phyloP scores from a whole-genome alignment of 2,329 filamentous ascomycete species.

The Penicillium sp. region DNA sequence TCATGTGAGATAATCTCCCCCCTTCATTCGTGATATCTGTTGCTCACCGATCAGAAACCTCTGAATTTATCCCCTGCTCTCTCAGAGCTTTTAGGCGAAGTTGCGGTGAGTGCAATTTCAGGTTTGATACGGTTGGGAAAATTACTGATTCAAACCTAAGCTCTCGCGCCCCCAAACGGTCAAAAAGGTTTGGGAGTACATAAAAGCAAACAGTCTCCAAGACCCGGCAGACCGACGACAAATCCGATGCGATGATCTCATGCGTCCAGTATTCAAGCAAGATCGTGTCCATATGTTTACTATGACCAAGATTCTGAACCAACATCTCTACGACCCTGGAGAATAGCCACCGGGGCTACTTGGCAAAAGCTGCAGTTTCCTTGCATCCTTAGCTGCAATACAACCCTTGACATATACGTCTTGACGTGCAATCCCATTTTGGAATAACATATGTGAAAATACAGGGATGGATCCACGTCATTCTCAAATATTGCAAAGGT shows the following conservation, averaged over 20 bases:
- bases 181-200: slow-evolving; percentile 94
- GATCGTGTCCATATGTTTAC: slow-evolving; percentile 96
- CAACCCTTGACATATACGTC: background rate
- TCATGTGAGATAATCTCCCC: slow-evolving; percentile 55
- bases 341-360: slow-evolving; percentile 47
- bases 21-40: background rate
- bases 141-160: slow-evolving; percentile 39
- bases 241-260: slow-evolving; percentile 84
- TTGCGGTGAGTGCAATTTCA: slow-evolving; percentile 32
- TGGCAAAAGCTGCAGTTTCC: background rate
- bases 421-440: background rate
- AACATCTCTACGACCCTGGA: slow-evolving; percentile 81
- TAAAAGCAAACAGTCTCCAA: slow-evolving; percentile 82
- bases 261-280: slow-evolving; percentile 89
- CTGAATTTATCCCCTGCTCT: slow-evolving; percentile 44
- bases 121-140: background rate
- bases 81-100: slow-evolving; percentile 42
- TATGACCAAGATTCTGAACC: slow-evolving; percentile 94
- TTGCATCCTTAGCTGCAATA: background rate
- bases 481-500: background rate
- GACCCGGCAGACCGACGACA: slow-evolving; percentile 88
- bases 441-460: background rate
- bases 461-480: background rate
- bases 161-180: slow-evolving; percentile 92
- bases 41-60: slow-evolving; percentile 36